A percentile compares a stretch with the other conserved stretches of the same genome.
Conservation (phyloP, 2,329 filamentous ascomycete genomes). For the Aspergillaceae sp. region DNA sequence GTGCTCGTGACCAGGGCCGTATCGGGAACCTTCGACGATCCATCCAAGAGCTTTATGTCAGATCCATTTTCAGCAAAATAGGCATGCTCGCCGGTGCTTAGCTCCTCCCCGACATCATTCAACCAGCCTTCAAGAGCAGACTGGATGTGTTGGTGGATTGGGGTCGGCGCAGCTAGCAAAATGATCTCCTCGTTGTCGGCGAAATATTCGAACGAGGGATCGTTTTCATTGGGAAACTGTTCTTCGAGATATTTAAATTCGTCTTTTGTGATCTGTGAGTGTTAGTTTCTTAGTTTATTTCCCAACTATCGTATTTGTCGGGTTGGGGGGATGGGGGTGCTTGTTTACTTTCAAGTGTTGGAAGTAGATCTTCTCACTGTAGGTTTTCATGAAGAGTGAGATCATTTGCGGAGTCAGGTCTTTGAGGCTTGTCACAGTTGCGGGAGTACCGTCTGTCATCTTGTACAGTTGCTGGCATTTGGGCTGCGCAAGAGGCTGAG, state of each 20-base stretch:
- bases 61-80: neutral
- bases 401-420: too few species aligned
- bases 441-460: too few species aligned
- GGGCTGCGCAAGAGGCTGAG: too few species aligned
- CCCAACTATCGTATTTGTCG: too few species aligned
- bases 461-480: too few species aligned
- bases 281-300: too few species aligned
- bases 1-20: neutral
- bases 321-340: too few species aligned
- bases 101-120: neutral
- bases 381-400: too few species aligned
- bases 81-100: neutral
- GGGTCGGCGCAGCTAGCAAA: neutral
- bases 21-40: neutral
- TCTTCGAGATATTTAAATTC: neutral
- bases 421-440: too few species aligned
- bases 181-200: neutral
- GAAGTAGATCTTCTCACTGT: too few species aligned
- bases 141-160: neutral
- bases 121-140: neutral
- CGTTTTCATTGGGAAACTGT: neutral
- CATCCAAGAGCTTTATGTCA: neutral
- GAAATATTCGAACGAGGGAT: neutral
- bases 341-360: too few species aligned
- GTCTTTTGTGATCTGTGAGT: neutral